Base-by-base conservation (phyloP, 345 rosid genomes). In the Populus tremula region DNA sequence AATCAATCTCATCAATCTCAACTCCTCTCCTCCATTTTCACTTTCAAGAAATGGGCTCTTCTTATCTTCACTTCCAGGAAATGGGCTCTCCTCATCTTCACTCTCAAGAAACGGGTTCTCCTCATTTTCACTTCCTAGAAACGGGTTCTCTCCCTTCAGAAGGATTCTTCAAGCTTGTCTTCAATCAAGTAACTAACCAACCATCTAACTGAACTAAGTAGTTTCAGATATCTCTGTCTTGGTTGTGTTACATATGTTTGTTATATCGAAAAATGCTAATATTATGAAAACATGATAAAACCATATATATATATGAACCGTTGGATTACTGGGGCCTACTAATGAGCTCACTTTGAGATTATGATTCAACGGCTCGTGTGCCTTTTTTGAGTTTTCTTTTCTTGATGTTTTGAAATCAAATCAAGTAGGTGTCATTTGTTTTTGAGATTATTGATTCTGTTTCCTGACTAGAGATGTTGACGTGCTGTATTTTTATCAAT, bases 91-190 rank as follows among this genome's bases (percentile, higher is more conserved):
- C 54, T 69, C 75, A 47, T 56, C 79, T 80, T 82, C 83, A 1
- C 38, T 84, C 77, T 75, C 80, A 5, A 81, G 80, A 67, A 77
- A 75, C 71, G 88, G 84, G 80, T 74, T 76, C 25, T 72, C 83
- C 62, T 69, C 73, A 61, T 49, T 80, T 80, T 80, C 83, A 6
- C 61, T 84, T 78, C 75, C 80, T 3, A 81, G 76, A 67, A 77
- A 71, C 71, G 88, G 85, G 81, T 76, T 76, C 21, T 85, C 80
- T 74, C 90, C 90, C 6, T 77, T 90, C 74, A 80, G 81, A 61
- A 85, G 79, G 79, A 86, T 88, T 78, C 82, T 87, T 50, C 90
- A 85, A 61, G 87, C 90, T 83, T 81, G 80, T 86, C 83, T 81
- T 74, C 84, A 79, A 68, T 87, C 97, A 67, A 86, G 93, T 90